Evolutionary conservation across 2,329 filamentous ascomycete genomes (phyloP).

Genomic region (Colletotrichum sp.): DNA sequence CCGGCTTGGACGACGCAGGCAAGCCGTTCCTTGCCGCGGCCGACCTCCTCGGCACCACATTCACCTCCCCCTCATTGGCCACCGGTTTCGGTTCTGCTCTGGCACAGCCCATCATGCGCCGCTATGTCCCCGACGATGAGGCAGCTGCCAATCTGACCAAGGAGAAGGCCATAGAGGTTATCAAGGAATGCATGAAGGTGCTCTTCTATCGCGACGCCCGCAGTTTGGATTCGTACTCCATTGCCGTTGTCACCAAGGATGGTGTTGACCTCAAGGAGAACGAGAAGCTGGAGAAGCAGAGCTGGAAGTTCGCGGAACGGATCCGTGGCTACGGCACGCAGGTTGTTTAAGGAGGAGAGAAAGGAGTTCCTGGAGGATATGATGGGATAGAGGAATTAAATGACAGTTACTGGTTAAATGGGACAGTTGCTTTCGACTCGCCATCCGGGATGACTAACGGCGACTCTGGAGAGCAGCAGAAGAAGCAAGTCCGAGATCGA

Average conservation of each 20-base stretch:
- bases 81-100: constrained; percentile 94
- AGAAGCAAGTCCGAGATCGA: not conserved
- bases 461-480: not conserved
- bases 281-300: constrained; percentile 92
- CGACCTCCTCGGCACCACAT: constrained; percentile 92
- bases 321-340: constrained; percentile 97
- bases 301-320: constrained; percentile 96
- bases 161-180: constrained; percentile 79
- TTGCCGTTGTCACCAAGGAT: constrained; percentile 87
- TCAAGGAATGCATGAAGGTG: constrained; percentile 98
- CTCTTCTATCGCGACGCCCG: constrained; percentile 96
- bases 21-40: constrained; percentile 90
- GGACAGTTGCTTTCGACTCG: not conserved
- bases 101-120: constrained; percentile 89
- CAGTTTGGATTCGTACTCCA: constrained; percentile 88
- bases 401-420: constrained; percentile 1
- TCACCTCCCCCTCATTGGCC: constrained; percentile 84
- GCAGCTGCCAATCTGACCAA: constrained; percentile 72
- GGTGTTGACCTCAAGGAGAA: constrained; percentile 85
- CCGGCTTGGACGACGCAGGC: constrained; percentile 79
- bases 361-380: not conserved
- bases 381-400: constrained; percentile 5
- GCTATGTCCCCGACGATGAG: constrained; percentile 83
- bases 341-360: constrained; percentile 49
- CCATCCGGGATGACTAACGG: not conserved